phyloP scores from a whole-genome alignment of 2,329 filamentous ascomycete genomes.

The Alternaria angustiovoidea region DNA sequence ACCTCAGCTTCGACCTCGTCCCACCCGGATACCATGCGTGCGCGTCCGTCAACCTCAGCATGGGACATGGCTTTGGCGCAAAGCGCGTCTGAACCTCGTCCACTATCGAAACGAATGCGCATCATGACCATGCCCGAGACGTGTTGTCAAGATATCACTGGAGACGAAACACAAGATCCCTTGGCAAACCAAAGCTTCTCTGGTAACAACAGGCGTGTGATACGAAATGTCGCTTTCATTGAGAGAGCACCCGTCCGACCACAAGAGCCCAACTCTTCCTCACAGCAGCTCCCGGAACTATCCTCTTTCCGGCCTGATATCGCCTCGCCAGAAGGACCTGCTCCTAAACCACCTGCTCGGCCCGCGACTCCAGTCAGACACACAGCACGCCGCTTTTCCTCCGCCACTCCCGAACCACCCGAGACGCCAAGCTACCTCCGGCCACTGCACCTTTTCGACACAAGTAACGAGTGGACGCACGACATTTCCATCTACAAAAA shows the following conservation, averaged over 20 bases:
- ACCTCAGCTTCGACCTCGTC: neutral
- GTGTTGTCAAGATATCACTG: neutral
- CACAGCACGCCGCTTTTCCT: constrained; percentile 4
- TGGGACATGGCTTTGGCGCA: neutral
- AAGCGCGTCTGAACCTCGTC: constrained; percentile 4
- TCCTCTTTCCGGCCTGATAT: constrained; percentile 24
- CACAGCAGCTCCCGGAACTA: constrained; percentile 8
- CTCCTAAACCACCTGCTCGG: neutral
- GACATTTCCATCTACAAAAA: constrained; percentile 39
- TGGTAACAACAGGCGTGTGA: constrained; percentile 15
- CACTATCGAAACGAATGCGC: constrained; percentile 24
- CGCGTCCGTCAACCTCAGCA: neutral
- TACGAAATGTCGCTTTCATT: constrained; percentile 9
- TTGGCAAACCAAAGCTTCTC: neutral
- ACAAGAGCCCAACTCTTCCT: neutral
- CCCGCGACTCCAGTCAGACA: neutral
- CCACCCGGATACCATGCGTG: neutral
- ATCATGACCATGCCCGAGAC: constrained; percentile 9
- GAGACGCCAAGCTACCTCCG: constrained; percentile 35
- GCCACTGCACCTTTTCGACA: constrained; percentile 40
- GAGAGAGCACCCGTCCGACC: constrained; percentile 12
- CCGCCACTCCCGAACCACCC: constrained; percentile 3
- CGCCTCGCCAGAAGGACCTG: constrained; percentile 7
- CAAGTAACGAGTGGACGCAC: constrained; percentile 1
- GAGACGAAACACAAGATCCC: neutral